These are phyloP conservation scores for Gonium pectorale DNA, from an alignment of 139 green algal genomes.

Conservation along the genomic window DNA sequence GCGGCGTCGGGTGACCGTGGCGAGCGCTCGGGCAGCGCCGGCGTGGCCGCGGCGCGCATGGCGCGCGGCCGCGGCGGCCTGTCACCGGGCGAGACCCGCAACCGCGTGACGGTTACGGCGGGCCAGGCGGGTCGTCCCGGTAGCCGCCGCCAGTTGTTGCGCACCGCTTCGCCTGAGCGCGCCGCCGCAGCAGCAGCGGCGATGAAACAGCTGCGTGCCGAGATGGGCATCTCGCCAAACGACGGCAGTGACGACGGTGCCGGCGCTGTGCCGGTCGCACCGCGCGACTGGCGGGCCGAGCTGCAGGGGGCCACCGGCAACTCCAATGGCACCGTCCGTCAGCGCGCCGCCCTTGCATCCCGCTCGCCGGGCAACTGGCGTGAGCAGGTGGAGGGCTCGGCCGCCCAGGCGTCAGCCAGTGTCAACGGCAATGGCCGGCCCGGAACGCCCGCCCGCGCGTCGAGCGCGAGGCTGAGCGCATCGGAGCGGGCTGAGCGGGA, in stretches of 20 bases:
- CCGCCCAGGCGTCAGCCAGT: neutral
- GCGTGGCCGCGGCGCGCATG: neutral
- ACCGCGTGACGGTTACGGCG: neutral
- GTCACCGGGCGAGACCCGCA: too few species aligned
- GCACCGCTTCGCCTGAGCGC: neutral
- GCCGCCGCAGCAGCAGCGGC: neutral
- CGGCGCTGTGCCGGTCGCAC: neutral
- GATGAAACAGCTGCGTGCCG: conserved; percentile 12
- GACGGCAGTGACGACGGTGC: neutral
- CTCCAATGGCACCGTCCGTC: neutral
- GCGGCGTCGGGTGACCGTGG: neutral
- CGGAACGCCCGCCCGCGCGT: neutral
- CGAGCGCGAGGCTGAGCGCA: neutral
- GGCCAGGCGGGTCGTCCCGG: neutral
- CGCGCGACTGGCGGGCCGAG: conserved; percentile 29
- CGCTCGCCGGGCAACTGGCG: conserved; percentile 27
- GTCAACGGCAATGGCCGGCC: neutral
- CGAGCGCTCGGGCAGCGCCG: neutral
- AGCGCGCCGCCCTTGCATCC: neutral
- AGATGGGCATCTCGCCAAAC: conserved; percentile 11
- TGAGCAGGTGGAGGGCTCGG: neutral
- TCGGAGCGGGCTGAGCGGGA: neutral
- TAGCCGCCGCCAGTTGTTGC: neutral
- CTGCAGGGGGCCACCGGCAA: neutral
- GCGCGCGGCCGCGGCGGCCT: neutral